These are phyloP conservation scores for Moesziomyces parantarcticus DNA, from an alignment of 1,284 basidiomycete genomes.

Conservation along the genomic window DNA sequence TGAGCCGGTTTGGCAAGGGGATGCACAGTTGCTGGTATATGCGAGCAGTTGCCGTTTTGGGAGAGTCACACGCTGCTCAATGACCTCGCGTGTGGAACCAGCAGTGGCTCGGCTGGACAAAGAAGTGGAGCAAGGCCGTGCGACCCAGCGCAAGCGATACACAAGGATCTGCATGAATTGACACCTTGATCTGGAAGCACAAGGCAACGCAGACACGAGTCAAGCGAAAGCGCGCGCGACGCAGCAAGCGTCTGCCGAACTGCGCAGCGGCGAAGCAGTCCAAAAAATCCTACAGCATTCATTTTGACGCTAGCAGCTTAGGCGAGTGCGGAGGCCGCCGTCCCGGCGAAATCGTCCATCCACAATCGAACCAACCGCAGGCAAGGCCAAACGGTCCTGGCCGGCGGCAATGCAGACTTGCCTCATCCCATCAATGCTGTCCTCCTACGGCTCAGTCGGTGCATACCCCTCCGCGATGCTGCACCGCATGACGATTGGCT, in stretches of 20 bases:
- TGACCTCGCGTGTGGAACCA: too few species aligned
- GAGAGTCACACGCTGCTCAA: too few species aligned
- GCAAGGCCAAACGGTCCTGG: not conserved
- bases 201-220: too few species aligned
- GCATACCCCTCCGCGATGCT: not conserved
- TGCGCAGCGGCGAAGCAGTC: not conserved
- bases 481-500: not conserved
- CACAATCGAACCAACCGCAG: not conserved
- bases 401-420: not conserved
- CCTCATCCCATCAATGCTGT: not conserved
- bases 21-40: too few species aligned
- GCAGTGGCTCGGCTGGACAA: too few species aligned
- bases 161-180: too few species aligned
- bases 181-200: too few species aligned
- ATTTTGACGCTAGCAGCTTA: not conserved
- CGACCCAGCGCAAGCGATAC: too few species aligned
- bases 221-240: too few species aligned
- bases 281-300: not conserved
- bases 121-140: too few species aligned
- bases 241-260: not conserved
- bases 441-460: not conserved
- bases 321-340: not conserved
- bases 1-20: too few species aligned
- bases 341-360: not conserved
- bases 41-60: too few species aligned